Base-by-base conservation (phyloP, 1,284 basidiomycete genomes). In the Caloboletus firmus region DNA sequence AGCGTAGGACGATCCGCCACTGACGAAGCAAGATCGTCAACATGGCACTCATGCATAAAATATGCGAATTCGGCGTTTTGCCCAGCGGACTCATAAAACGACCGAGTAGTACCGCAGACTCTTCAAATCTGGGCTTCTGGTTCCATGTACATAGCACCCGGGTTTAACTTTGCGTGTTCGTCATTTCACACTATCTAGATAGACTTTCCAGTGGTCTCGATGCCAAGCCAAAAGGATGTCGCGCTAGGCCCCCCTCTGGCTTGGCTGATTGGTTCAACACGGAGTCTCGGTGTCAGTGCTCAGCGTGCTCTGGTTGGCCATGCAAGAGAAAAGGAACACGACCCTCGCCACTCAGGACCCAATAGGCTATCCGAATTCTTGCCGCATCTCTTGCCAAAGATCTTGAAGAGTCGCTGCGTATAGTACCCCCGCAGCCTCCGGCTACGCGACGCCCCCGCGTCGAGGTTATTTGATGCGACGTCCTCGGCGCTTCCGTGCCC, bases 1-100 rank as follows among this genome's bases (percentile, higher is more conserved):
- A 49, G 15, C 49, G 43, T 31, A 45, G 32, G 54, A 49, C 54
- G 58, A 67, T 63, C 61, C 58, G 48, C 54, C 53, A 55, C 50
- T 26, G 45, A 44, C 35, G 45, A 66, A 52, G 32, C 31, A 28
- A 50, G 54, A 67, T 65, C 45, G 43, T 48, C 61, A 35, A 43
- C 43, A 49, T 26, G 28, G 20, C 4, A 15, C 28, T 44, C 30
- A 40, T 41, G 24, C 9, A 45, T 8, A 28, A 34, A 36, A n/a
- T 8, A 45, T 40, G 28, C n/a, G 4, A 45, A 40, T 15, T 44
- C 24, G 28, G 41, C 32, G 18, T 44, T 26, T 56, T 45, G 48
- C 15, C 37, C 32, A n/a, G n/a, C 34, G 37, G 44, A 41, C 35
- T 40, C 28, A 41, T 36, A 32, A 40, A 42, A 20, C 31, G 10